phyloP scores from a whole-genome alignment of 331 rosid genomes.

The Cydonia oblonga region DNA sequence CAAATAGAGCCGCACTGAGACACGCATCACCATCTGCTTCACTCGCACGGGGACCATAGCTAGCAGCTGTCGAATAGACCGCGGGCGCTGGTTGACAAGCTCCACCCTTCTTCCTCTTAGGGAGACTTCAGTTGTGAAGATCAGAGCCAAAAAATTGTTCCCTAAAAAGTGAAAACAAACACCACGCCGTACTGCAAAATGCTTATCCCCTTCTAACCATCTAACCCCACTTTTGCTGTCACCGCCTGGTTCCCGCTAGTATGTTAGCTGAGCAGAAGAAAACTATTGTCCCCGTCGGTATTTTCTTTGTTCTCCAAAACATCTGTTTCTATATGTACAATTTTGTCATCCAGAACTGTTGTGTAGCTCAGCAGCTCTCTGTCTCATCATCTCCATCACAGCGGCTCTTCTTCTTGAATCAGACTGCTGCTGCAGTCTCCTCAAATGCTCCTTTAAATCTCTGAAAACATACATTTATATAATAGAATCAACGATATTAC shows the following conservation, averaged over 20 bases:
- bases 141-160: constrained; percentile 16
- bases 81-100: constrained; percentile 17
- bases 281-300: constrained; percentile 11
- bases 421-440: constrained; percentile 90
- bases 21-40: constrained; percentile 10
- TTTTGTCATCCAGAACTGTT: constrained; percentile 44
- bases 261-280: constrained; percentile 18
- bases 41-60: constrained; percentile 9
- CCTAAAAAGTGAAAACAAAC: constrained; percentile 15
- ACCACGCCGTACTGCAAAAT: constrained; percentile 25
- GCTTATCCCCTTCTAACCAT: constrained; percentile 27
- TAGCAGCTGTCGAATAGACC: constrained; percentile 33
- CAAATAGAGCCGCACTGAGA: constrained; percentile 20
- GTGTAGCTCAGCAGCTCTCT: constrained; percentile 91
- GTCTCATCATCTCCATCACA: constrained; percentile 98
- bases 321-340: constrained; percentile 24
- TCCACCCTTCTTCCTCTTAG: constrained; percentile 1
- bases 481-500: neutral
- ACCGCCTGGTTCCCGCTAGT: constrained; percentile 21
- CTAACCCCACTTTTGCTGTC: constrained; percentile 6
- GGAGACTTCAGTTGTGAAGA: constrained; percentile 14
- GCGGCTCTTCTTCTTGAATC: constrained; percentile 94
- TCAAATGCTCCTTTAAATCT: constrained; percentile 79
- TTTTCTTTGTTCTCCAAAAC: constrained; percentile 10
- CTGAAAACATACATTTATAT: constrained; percentile 22